Conservation (phyloP, 495 filamentous ascomycete genomes). For the Cercophora sp. region DNA sequence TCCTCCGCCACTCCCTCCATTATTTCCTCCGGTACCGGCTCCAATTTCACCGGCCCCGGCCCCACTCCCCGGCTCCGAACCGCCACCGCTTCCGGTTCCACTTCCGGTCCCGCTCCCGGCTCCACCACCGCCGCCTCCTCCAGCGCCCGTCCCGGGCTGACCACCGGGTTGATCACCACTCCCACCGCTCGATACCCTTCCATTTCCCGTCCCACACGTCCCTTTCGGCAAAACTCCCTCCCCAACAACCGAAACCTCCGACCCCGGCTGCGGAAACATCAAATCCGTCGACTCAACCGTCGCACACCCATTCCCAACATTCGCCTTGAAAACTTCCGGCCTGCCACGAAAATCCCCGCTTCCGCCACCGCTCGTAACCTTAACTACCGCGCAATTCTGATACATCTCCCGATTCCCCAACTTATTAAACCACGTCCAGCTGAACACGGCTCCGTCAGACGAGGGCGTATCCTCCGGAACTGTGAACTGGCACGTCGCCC, state of each 20-base stretch:
- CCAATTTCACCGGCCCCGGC: too few relatives aligned
- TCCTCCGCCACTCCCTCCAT: too few relatives aligned
- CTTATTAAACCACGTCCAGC: constrained; percentile 90
- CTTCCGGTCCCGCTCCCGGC: not conserved
- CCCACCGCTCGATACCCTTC: not conserved
- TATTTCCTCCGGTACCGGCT: too few relatives aligned
- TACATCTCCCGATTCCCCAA: constrained; percentile 85
- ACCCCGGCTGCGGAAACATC: constrained; percentile 61
- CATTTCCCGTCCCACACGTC: not conserved
- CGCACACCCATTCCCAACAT: constrained; percentile 39
- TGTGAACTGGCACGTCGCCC: constrained; percentile 33
- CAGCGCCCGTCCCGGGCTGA: not conserved
- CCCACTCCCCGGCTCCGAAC: too few relatives aligned
- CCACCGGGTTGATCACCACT: not conserved
- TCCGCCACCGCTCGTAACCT: constrained; percentile 26
- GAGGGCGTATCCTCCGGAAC: constrained; percentile 54
- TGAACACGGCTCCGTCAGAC: constrained; percentile 59
- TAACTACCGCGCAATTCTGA: constrained; percentile 79
- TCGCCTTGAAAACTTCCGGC: constrained; percentile 47
- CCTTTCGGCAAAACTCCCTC: not conserved
- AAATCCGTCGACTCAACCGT: constrained; percentile 46
- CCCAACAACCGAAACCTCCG: constrained; percentile 32
- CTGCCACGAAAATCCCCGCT: constrained; percentile 25
- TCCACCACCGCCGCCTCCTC: not conserved
- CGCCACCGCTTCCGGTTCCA: not conserved